These are phyloP conservation scores for Kwoniella dendrophila DNA, from an alignment of 768 basidiomycete genomes.

Conservation along the genomic window DNA sequence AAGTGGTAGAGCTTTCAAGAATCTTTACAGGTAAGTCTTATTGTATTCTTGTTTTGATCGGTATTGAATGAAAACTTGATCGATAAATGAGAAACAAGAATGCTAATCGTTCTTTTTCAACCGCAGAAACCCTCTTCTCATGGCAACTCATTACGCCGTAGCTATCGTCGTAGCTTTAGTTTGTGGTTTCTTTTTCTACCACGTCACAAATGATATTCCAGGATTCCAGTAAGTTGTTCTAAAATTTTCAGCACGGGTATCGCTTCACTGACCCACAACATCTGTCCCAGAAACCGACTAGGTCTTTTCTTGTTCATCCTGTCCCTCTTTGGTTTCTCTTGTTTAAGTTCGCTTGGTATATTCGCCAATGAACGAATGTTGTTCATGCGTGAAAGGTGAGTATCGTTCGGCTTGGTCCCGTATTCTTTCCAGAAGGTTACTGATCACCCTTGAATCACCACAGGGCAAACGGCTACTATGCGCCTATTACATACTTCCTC, in stretches of 20 bases:
- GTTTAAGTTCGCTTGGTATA: slow-evolving; percentile 85
- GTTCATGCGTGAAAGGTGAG: slow-evolving; percentile 96
- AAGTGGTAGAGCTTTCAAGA: slow-evolving; percentile 96
- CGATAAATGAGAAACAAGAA: background rate
- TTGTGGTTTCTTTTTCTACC: slow-evolving; percentile 90
- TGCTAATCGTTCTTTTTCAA: slow-evolving; percentile 3
- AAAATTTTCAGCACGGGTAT: background rate
- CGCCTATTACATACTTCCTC: slow-evolving; percentile 91
- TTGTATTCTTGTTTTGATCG: background rate
- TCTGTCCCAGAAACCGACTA: slow-evolving; percentile 55
- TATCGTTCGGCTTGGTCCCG: background rate
- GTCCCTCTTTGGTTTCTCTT: slow-evolving; percentile 96
- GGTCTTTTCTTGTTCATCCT: slow-evolving; percentile 97
- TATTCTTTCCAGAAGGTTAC: background rate
- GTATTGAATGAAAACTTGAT: background rate
- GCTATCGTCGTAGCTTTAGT: slow-evolving; percentile 83
- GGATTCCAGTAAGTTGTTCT: slow-evolving; percentile 90
- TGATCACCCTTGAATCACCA: background rate
- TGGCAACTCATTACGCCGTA: slow-evolving; percentile 86
- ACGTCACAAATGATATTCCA: slow-evolving; percentile 88
- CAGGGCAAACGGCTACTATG: slow-evolving; percentile 97
- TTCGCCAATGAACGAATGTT: slow-evolving; percentile 94
- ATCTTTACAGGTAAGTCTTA: slow-evolving; percentile 70
- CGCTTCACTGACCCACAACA: background rate
- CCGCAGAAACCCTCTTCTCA: slow-evolving; percentile 73